Evolutionary conservation across 352 stramenopile species (phyloP), one percentile per base, ranked within the genome.

Genomic region (Blastocystis sp.): DNA sequence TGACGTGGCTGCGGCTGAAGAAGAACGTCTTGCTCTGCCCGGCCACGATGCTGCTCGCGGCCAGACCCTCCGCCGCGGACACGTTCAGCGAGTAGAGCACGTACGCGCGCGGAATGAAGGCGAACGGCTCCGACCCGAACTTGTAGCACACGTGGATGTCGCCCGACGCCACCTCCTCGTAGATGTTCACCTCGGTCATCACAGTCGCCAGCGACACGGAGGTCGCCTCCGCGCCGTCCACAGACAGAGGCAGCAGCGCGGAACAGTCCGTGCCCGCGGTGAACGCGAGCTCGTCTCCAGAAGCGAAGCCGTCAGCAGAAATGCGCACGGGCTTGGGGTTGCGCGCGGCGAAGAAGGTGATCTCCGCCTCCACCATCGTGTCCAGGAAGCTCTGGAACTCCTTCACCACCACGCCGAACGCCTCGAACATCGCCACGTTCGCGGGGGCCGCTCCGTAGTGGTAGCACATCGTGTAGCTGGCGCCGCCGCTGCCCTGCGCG

Each of bases 61-160:
- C 30, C 45, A 65, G 18, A 5, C 50, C 73, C 45, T 41, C 47
- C 26, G 30, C 43, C 16, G 47, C 26, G 6, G 45, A 66, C 3
- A 85, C 73, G 20, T 30, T 47, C 47, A 85, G 37, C 53, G 73
- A 66, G 45, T 89, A 89, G 47, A 89, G 47, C n/a, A 64, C 50
- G 55, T 89, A 89, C 30, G 66, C 56, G 34, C 24, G 64, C 0
- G 55, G 66, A 13, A 89, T 34, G 9, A 30, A 59, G 43, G 45
- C 78, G 24, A 65, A 89, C 16, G 24, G 20, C 55, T 89, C 78
- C 18, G 45, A 62, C 26, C 78, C 78, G 47, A 89, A 89, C 66
- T 89, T 89, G 66, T 89, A 89, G 47, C 78, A 89, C 41, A 79
- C 53, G n/a, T 89, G 20, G 24, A 89, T 56, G 20, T 68, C 53